Evolutionary conservation across 2,329 filamentous ascomycete genomes (phyloP).

Genomic region (Aspergillus fumigatiaffinis): DNA sequence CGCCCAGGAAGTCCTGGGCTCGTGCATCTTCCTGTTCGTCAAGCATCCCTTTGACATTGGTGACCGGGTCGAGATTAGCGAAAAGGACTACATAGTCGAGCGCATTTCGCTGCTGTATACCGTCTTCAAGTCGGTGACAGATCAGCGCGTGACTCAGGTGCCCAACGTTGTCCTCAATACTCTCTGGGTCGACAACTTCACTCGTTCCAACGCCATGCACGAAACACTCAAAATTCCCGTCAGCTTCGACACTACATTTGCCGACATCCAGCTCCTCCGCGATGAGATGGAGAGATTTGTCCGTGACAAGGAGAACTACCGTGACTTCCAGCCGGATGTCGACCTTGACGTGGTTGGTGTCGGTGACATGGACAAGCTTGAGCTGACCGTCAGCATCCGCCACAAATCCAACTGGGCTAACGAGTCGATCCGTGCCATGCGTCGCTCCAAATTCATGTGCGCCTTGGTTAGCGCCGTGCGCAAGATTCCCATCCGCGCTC

Average conservation of each 20-base stretch:
- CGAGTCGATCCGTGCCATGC: conserved; percentile 72
- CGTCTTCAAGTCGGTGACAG: conserved; percentile 79
- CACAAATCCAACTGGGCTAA: conserved; percentile 95
- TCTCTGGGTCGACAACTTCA: conserved; percentile 93
- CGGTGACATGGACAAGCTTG: conserved; percentile 81
- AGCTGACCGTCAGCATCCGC: conserved; percentile 75
- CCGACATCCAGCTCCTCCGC: conserved; percentile 82
- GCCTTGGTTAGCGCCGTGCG: conserved; percentile 80
- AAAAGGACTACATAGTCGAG: conserved; percentile 73
- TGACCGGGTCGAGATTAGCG: conserved; percentile 78
- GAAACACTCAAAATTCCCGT: conserved; percentile 78
- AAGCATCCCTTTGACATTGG: conserved; percentile 98
- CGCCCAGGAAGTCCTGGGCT: conserved; percentile 91
- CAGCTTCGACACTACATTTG: conserved; percentile 80
- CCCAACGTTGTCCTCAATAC: conserved; percentile 91
- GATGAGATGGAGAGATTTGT: conserved; percentile 84
- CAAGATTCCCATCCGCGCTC: conserved; percentile 79
- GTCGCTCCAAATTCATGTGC: conserved; percentile 95
- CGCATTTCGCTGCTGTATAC: conserved; percentile 93
- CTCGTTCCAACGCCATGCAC: conserved; percentile 85
- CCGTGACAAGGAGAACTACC: conserved; percentile 72
- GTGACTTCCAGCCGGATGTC: conserved; percentile 86
- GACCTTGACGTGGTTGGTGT: conserved; percentile 74
- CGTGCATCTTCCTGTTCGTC: conserved; percentile 97
- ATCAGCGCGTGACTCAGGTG: conserved; percentile 74